Base-by-base conservation (phyloP, 129 eudicot genomes). In the Arctium lappa region DNA sequence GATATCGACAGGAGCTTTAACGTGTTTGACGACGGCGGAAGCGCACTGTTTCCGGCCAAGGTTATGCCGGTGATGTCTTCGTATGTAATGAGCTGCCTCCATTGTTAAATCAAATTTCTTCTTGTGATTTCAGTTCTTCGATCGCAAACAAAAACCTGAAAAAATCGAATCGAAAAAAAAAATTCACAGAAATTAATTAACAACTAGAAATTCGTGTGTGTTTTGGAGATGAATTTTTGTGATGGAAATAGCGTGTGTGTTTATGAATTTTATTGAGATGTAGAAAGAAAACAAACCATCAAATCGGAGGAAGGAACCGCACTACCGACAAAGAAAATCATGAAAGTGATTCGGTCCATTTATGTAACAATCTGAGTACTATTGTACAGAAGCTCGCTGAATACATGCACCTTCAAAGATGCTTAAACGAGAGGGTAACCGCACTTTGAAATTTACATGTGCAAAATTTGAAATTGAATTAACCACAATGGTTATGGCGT, bases 1-100 rank as follows among this genome's bases (percentile, higher is more conserved):
- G 39, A 91, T 85, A 75, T 91, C 93, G 31, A 84, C 86, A 15
- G 96, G 96, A 81, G 93, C 96, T 69, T 89, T 89, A 91, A 91
- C 81, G 90, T 91, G 96, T 60, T 86, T 87, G 71, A 82, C 80
- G 69, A 91, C 89, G 82, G 86, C 84, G 1, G 96, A 89, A 77
- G 93, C 84, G 86, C 96, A 91, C 89, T 89, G 96, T 56, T 84
- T 27, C 22, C 66, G 85, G 22, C 50, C 78, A 18, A 80, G 80
- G 8, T 31, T 62, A 34, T 89, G 90, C 44, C 82, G 76, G 82
- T 89, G 93, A 77, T 91, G 87, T 69, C 89, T 89, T 53, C 77
- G 12, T 34, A 87, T 75, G 81, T 75, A 87, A 77, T 87, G 73
- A 18, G 73, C 69, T 74, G 82, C 83, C 69, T 88, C 90, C 90